Evolutionary conservation across 768 basidiomycete species (phyloP).

Genomic region (Hypholoma fasciculare): DNA sequence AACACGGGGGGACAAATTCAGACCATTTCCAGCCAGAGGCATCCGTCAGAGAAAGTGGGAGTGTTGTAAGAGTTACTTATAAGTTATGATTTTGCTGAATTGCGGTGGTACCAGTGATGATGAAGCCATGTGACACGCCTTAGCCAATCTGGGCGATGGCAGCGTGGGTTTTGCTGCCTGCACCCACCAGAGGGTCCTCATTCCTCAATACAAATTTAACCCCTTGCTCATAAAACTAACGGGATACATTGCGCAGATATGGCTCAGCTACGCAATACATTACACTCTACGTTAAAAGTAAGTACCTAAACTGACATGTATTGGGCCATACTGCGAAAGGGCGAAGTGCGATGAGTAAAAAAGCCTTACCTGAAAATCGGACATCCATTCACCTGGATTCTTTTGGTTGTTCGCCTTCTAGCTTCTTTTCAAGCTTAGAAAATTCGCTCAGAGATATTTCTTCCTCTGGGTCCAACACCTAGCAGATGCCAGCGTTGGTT

Average conservation of each 20-base stretch:
- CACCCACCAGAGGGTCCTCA: background rate
- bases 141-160: constrained; percentile 13
- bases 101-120: background rate
- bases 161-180: constrained; percentile 20
- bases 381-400: constrained; percentile 42
- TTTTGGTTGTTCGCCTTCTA: constrained; percentile 47
- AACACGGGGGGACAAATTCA: background rate
- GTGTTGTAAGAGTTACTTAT: background rate
- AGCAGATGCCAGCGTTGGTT: background rate
- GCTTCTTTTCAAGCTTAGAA: constrained; percentile 76
- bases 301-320: constrained; percentile 72
- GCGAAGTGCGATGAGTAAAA: constrained; percentile 3
- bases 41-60: constrained; percentile 2
- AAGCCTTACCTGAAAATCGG: background rate
- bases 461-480: constrained; percentile 93
- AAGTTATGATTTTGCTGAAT: background rate
- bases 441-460: constrained; percentile 86
- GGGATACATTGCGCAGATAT: background rate
- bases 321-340: constrained; percentile 61
- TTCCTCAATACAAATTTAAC: background rate
- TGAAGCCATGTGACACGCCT: constrained; percentile 15
- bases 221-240: background rate
- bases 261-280: background rate
- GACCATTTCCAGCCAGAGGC: constrained; percentile 1
- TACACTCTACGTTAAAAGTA: constrained; percentile 1